Base-by-base conservation (phyloP, 306 rosid species). In the Vigna reflexopilosa region DNA sequence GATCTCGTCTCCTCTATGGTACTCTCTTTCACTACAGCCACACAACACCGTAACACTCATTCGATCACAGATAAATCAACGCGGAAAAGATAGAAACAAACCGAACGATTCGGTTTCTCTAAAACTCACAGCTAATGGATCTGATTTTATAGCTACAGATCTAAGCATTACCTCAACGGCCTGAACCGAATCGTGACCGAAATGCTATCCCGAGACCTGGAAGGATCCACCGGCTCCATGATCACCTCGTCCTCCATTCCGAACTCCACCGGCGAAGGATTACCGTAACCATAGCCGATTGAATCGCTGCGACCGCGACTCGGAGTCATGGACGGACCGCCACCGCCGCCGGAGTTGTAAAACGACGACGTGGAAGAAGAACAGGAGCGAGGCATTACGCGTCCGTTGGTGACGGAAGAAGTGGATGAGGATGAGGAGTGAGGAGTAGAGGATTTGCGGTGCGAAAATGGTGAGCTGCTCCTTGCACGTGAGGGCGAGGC, bases 141-240 rank as follows among this genome's bases (percentile, higher is more conserved):
- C 97, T 79, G 90, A 83, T 80, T 77, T 73, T 24, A 22, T 14
- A 36, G 32, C 19, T 62, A 44, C 86, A 84, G 97, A 96, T 93
- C 98, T 83, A 86, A 65, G 77, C 76, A 78, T 85, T 91, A 96
- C 98, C 99, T 96, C 89, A 96, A 75, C 15, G 99, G 99, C 76
- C 99, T 87, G 83, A 96, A 96, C 82, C 99, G 96, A 86, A 95
- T 87, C 80, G 98, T 93, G 80, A 93, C 99, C 51, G 96, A 93
- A 73, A 95, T 95, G 83, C 99, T 96, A 74, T 96, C 99, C 63
- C 89, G 85, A 7, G 87, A 78, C 78, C 82, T 81, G 45, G 89
- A 82, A 30, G 88, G 75, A 64, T 90, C 97, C 12, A 85, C 12
- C 19, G 89, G 62, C 63, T 92, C 97, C 9, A 84, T 86, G 66